Conservation (phyloP, 345 rosid species). For the Acer yangbiense region DNA sequence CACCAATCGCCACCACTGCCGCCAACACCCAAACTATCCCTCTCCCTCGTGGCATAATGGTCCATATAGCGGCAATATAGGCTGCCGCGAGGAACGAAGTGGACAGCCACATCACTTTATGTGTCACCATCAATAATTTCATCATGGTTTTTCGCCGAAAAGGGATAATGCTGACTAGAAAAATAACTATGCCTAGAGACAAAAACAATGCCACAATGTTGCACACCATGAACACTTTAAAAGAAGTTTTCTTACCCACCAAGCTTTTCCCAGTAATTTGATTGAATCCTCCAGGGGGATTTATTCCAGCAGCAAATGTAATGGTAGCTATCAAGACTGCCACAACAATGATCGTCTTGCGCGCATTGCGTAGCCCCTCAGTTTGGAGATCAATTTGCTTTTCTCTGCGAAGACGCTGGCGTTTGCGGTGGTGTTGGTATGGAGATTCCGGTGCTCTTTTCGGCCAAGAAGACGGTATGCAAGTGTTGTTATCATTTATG, state of each 20-base stretch:
- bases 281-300: conserved; percentile 68
- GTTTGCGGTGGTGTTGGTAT: conserved; percentile 10
- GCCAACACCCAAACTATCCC: conserved; percentile 46
- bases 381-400: conserved; percentile 44
- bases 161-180: conserved; percentile 68
- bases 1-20: conserved; percentile 34
- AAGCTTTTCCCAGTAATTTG: conserved; percentile 37
- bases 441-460: conserved; percentile 15
- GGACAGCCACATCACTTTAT: conserved; percentile 65
- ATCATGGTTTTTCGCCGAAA: conserved; percentile 51
- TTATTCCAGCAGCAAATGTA: conserved; percentile 65
- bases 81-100: conserved; percentile 60
- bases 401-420: conserved; percentile 28
- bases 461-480: neutral
- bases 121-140: conserved; percentile 48
- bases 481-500: conserved; percentile 8
- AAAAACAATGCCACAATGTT: conserved; percentile 57
- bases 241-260: conserved; percentile 35
- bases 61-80: conserved; percentile 56
- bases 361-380: conserved; percentile 63
- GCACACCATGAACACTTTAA: conserved; percentile 60
- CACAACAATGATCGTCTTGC: conserved; percentile 57
- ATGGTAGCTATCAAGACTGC: conserved; percentile 67
- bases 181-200: conserved; percentile 57
- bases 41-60: conserved; percentile 38